phyloP scores from a whole-genome alignment of 2,329 filamentous ascomycete genomes.

The Colletotrichum sp. region DNA sequence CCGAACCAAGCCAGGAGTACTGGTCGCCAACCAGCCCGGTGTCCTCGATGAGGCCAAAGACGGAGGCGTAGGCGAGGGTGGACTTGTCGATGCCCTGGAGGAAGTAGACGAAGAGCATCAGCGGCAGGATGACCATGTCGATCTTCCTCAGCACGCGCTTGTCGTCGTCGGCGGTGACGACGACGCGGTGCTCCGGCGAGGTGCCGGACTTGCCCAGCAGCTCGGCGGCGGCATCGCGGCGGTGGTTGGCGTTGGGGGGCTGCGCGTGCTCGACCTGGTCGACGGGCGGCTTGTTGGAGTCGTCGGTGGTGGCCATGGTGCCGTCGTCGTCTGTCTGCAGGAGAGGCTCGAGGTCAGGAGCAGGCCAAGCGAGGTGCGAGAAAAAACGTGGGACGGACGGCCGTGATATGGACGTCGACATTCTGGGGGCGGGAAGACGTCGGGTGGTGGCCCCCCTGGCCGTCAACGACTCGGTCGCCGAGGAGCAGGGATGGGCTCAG shows the following conservation, averaged over 20 bases:
- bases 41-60: slow-evolving; percentile 67
- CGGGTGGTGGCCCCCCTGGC: neutral
- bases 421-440: neutral
- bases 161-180: slow-evolving; percentile 36
- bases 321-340: neutral
- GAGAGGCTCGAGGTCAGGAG: neutral
- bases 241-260: neutral
- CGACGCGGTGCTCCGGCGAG: slow-evolving; percentile 28
- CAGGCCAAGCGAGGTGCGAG: neutral
- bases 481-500: neutral
- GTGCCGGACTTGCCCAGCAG: slow-evolving; percentile 37
- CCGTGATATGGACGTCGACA: neutral
- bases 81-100: slow-evolving; percentile 49
- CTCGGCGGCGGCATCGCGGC: slow-evolving; percentile 51
- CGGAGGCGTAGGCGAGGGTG: slow-evolving; percentile 55
- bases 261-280: slow-evolving; percentile 11
- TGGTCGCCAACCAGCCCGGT: slow-evolving; percentile 60
- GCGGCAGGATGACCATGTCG: slow-evolving; percentile 43
- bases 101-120: slow-evolving; percentile 66
- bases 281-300: slow-evolving; percentile 2
- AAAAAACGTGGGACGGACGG: neutral
- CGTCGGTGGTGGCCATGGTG: slow-evolving; percentile 6
- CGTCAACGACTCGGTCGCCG: slow-evolving; percentile 1
- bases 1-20: slow-evolving; percentile 65
- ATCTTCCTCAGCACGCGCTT: slow-evolving; percentile 40